Conservation (phyloP, 805 yeast species). For the Lipomyces orientalis region DNA sequence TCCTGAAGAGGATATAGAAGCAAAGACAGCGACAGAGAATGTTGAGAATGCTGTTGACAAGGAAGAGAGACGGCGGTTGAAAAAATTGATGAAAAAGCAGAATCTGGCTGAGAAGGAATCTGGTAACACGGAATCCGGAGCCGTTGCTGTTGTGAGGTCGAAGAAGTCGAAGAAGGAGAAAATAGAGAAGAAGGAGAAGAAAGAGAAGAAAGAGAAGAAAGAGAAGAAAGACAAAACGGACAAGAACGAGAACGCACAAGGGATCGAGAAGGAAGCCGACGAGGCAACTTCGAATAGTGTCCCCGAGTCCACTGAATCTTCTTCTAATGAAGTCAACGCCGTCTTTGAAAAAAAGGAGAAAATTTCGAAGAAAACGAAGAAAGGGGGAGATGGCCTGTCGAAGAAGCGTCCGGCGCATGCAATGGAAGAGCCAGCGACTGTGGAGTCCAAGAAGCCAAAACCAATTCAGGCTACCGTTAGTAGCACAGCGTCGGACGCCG, state of each 20-base stretch:
- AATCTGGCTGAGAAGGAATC: slow-evolving; percentile 50
- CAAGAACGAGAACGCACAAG: slow-evolving; percentile 42
- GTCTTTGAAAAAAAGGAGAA: slow-evolving; percentile 32
- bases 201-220: slow-evolving; percentile 44
- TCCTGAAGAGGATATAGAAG: slow-evolving; percentile 14
- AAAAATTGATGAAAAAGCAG: slow-evolving; percentile 47
- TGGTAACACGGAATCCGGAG: slow-evolving; percentile 46
- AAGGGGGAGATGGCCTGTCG: slow-evolving; percentile 45
- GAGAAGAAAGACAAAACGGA: slow-evolving; percentile 43
- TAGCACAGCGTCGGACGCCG: slow-evolving; percentile 54
- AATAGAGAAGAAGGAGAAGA: slow-evolving; percentile 40
- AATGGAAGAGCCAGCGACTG: slow-evolving; percentile 44
- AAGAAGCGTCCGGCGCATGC: slow-evolving; percentile 51
- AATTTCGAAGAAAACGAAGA: slow-evolving; percentile 23
- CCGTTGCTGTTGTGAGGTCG: slow-evolving; percentile 44
- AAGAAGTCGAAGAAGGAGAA: slow-evolving; percentile 18
- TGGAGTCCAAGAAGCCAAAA: slow-evolving; percentile 11
- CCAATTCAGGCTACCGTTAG: slow-evolving; percentile 45
- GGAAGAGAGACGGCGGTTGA: slow-evolving; percentile 41
- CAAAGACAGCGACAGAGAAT: slow-evolving; percentile 40
- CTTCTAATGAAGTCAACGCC: slow-evolving; percentile 42
- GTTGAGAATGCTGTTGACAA: slow-evolving; percentile 42
- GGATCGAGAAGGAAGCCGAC: slow-evolving; percentile 44
- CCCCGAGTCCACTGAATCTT: slow-evolving; percentile 5
- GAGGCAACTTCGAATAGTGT: slow-evolving; percentile 40